phyloP scores from a whole-genome alignment of 371 early-diverging fungal species.

The Aphelidium insulamus region DNA sequence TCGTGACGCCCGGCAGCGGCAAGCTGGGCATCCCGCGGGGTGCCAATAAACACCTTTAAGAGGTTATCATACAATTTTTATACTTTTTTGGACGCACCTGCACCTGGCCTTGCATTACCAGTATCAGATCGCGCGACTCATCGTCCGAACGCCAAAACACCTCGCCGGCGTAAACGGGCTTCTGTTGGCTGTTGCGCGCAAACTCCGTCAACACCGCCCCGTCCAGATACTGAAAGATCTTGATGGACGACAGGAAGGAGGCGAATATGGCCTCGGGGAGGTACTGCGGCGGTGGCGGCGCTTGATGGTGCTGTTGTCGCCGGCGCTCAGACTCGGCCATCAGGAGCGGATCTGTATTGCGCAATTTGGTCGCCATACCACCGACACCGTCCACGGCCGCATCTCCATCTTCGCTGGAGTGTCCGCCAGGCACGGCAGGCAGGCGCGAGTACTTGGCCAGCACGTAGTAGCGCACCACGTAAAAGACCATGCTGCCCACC shows the following conservation, averaged over 20 bases:
- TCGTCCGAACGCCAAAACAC: not conserved
- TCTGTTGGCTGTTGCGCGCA: slow-evolving; percentile 32
- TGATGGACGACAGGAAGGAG: slow-evolving; percentile 65
- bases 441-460: slow-evolving; percentile 59
- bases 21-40: too few species aligned
- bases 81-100: too few species aligned
- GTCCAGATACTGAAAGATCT: slow-evolving; percentile 92
- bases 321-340: slow-evolving; percentile 34
- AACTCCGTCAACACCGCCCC: slow-evolving; percentile 88
- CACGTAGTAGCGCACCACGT: slow-evolving; percentile 40
- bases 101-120: slow-evolving; percentile 1
- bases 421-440: slow-evolving; percentile 19
- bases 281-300: slow-evolving; percentile 8
- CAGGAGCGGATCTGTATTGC: slow-evolving; percentile 65
- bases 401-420: slow-evolving; percentile 6
- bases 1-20: too few species aligned
- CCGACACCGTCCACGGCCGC: too few species aligned
- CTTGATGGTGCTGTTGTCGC: slow-evolving; percentile 16
- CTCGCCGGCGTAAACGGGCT: slow-evolving; percentile 1
- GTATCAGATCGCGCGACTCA: not conserved
- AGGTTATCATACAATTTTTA: too few species aligned
- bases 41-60: too few species aligned
- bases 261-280: slow-evolving; percentile 67
- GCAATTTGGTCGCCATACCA: too few species aligned
- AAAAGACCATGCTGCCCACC: too few species aligned